Conservation (phyloP, 176 grass and related monocot genomes). For the Hsuehochloa calcarea region DNA sequence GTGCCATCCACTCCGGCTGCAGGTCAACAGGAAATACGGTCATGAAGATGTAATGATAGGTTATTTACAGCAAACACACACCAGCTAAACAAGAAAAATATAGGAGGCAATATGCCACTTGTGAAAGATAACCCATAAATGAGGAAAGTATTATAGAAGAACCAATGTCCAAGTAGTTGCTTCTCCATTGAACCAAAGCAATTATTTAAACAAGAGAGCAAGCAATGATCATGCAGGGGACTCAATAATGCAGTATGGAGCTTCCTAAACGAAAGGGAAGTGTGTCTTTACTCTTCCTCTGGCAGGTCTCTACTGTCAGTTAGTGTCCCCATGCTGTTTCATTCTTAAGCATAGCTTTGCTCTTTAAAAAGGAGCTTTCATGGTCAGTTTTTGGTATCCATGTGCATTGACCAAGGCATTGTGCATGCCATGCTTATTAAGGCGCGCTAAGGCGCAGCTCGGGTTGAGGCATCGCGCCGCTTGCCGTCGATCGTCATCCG, state of each 20-base stretch:
- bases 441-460: no score
- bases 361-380: not conserved
- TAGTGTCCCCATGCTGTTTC: not conserved
- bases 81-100: constrained; percentile 27
- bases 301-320: not conserved
- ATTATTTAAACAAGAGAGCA: not conserved
- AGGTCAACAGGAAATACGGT: constrained; percentile 32
- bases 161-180: not conserved
- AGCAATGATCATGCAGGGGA: not conserved
- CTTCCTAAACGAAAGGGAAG: not conserved
- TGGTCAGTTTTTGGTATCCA: not conserved
- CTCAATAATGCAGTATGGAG: not conserved
- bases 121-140: not conserved
- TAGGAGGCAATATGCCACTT: not conserved
- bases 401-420: not conserved
- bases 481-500: no score
- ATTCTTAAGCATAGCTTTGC: not conserved
- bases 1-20: constrained; percentile 99
- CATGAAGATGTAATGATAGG: not conserved
- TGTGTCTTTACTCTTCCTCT: not conserved
- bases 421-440: no score
- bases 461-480: no score
- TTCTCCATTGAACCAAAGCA: constrained; percentile 14
- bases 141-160: not conserved
- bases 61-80: not conserved